These are phyloP conservation scores for Euphorbia neoarborescens DNA, from an alignment of 441 rosid species.

Conservation along the genomic window DNA sequence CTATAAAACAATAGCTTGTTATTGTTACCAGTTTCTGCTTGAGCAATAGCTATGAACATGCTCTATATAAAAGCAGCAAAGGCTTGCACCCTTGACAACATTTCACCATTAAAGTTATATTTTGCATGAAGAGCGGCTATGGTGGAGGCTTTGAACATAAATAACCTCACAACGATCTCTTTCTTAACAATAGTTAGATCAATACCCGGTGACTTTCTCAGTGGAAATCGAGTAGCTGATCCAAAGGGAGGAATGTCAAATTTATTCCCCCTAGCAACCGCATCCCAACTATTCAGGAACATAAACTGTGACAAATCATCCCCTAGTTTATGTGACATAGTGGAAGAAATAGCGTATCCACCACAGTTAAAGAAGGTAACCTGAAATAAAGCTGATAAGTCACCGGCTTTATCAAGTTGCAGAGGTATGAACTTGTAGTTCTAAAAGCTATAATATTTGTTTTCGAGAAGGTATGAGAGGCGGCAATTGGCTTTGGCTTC, in stretches of 20 bases:
- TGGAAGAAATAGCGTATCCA: constrained; percentile 19
- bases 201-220: neutral
- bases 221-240: constrained; percentile 19
- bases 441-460: constrained; percentile 6
- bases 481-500: constrained; percentile 18
- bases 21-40: neutral
- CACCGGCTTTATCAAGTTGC: constrained; percentile 2
- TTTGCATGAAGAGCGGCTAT: constrained; percentile 15
- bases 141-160: constrained; percentile 10
- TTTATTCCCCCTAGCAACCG: constrained; percentile 9
- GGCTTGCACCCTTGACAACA: constrained; percentile 1
- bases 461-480: constrained; percentile 13
- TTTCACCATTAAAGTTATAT: neutral
- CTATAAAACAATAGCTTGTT: too few species aligned
- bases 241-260: constrained; percentile 9
- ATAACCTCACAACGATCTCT: constrained; percentile 11
- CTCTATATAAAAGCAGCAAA: constrained; percentile 12
- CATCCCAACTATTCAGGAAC: constrained; percentile 26
- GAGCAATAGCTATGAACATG: neutral
- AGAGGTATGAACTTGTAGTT: constrained; percentile 16
- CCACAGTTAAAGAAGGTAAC: constrained; percentile 28
- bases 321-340: constrained; percentile 23
- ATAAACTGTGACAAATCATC: constrained; percentile 19
- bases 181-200: neutral
- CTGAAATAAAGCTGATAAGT: constrained; percentile 9